Percentiles rank a stretch among this genome's conserved stretches.
Conservation (phyloP, 2,329 filamentous ascomycete species). For the Fragosphaeria purpurea region DNA sequence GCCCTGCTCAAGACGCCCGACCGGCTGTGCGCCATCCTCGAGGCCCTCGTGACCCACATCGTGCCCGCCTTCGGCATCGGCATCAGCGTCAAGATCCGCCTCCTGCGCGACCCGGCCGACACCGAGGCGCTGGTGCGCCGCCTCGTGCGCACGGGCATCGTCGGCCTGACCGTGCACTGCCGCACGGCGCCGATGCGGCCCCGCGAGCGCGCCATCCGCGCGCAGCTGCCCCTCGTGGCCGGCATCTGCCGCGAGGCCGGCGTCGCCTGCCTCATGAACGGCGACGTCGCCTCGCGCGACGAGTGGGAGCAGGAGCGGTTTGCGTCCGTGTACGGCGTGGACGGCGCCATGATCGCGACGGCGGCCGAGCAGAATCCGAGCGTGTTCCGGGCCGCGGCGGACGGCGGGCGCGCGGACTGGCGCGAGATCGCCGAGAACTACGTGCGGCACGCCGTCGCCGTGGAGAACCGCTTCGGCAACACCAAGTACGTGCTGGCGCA, state of each 20-base stretch:
- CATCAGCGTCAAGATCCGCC: slow-evolving; percentile 92
- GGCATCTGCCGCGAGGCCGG: slow-evolving; percentile 72
- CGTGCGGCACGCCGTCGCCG: slow-evolving; percentile 58
- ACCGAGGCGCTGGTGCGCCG: slow-evolving; percentile 69
- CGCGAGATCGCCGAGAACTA: slow-evolving; percentile 68
- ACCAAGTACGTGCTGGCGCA: slow-evolving; percentile 85
- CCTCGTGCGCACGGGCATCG: slow-evolving; percentile 82
- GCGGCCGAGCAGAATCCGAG: slow-evolving; percentile 85
- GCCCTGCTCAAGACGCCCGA: slow-evolving; percentile 81
- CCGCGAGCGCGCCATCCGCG: slow-evolving; percentile 74
- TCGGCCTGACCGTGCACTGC: slow-evolving; percentile 85
- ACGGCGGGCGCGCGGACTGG: slow-evolving; percentile 68
- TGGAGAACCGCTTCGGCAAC: slow-evolving; percentile 82
- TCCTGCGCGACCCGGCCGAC: slow-evolving; percentile 65
- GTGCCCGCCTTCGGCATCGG: slow-evolving; percentile 72
- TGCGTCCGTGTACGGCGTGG: slow-evolving; percentile 69
- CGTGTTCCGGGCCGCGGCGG: slow-evolving; percentile 61
- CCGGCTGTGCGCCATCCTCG: slow-evolving; percentile 70
- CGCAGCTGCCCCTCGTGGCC: slow-evolving; percentile 75
- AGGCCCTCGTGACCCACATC: slow-evolving; percentile 70
- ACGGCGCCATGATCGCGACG: slow-evolving; percentile 96
- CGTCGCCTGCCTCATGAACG: slow-evolving; percentile 92
- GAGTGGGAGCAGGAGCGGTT: slow-evolving; percentile 64
- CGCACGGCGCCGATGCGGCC: slow-evolving; percentile 94
- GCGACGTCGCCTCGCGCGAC: slow-evolving; percentile 70